These are phyloP conservation scores for Verticillium albo-atrum DNA, from an alignment of 2,329 filamentous ascomycete species.

Conservation along the genomic window DNA sequence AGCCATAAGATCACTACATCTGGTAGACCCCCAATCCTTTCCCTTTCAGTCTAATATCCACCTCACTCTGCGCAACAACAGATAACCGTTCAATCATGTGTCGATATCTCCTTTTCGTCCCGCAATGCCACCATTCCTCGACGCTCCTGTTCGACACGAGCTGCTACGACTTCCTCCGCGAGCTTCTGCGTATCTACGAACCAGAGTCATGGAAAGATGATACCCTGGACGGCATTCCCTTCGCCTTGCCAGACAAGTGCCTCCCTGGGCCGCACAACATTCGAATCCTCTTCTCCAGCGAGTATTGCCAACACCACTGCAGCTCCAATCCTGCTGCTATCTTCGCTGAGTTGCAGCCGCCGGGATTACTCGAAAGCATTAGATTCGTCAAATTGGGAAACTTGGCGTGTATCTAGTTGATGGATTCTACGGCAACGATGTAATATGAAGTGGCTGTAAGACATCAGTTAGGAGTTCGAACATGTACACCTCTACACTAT, in stretches of 20 bases:
- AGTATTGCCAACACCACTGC: background rate
- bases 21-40: no score
- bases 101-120: constrained; percentile 19
- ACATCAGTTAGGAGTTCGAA: no score
- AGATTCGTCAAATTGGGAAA: no score
- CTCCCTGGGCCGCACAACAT: constrained; percentile 19
- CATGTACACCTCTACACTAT: no score
- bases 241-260: constrained; percentile 17
- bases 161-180: constrained; percentile 16
- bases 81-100: no score
- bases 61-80: no score
- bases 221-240: constrained; percentile 16
- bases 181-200: constrained; percentile 22
- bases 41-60: no score
- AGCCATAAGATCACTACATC: no score
- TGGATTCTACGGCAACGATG: no score
- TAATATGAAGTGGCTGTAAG: no score
- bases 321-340: background rate
- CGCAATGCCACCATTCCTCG: constrained; percentile 21
- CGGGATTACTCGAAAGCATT: background rate
- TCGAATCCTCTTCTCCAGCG: background rate
- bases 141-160: constrained; percentile 16
- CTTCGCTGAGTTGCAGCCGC: background rate
- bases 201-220: constrained; percentile 17
- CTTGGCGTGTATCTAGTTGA: no score